Evolutionary conservation across 192 early-diverging fungal genomes (phyloP).

Genomic region (Coemansia sp.): DNA sequence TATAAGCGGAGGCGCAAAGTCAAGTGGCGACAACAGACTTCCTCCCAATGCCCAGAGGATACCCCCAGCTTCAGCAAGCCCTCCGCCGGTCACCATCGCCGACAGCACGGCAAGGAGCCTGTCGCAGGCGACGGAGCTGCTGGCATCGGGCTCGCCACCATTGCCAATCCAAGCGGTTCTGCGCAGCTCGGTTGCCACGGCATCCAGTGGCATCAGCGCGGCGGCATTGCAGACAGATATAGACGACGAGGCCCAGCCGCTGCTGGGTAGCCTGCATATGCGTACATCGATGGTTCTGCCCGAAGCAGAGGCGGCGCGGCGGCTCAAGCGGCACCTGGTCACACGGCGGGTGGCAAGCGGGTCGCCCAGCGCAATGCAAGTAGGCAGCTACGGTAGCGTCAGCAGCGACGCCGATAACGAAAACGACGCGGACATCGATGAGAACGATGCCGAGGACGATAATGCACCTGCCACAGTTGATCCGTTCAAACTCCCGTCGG

Average conservation of each 20-base stretch:
- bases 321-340: conserved; percentile 72
- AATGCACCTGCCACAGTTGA: conserved; percentile 37
- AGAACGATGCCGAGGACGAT: conserved; percentile 24
- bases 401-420: conserved; percentile 19
- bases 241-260: conserved; percentile 9
- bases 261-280: not conserved
- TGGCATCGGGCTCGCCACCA: conserved; percentile 34
- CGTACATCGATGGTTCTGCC: conserved; percentile 40
- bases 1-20: not conserved
- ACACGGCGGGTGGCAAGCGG: conserved; percentile 53
- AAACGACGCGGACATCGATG: conserved; percentile 10
- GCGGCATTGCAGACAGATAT: conserved; percentile 4
- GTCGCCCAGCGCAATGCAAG: conserved; percentile 38
- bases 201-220: conserved; percentile 1
- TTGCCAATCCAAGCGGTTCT: not conserved
- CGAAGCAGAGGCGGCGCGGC: conserved; percentile 60
- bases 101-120: conserved; percentile 18
- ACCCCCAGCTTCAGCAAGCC: conserved; percentile 13
- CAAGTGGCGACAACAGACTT: conserved; percentile 7
- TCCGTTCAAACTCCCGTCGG: conserved; percentile 65
- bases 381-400: conserved; percentile 42
- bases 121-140: conserved; percentile 39
- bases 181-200: not conserved
- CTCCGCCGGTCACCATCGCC: conserved; percentile 12
- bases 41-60: conserved; percentile 42